These are phyloP conservation scores for Prunus davidiana DNA, from an alignment of 306 rosid species.

Conservation along the genomic window DNA sequence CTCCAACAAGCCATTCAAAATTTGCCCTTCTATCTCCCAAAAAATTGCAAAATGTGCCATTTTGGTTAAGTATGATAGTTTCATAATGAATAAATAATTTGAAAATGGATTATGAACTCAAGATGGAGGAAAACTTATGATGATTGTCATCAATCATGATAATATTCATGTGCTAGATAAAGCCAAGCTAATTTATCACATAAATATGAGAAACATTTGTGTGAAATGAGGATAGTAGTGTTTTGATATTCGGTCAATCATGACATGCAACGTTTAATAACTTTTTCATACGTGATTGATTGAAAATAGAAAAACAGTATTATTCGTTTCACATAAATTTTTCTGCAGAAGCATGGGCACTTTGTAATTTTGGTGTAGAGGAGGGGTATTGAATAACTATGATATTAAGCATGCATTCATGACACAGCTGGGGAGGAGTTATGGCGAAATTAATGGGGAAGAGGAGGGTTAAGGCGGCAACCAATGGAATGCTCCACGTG, in stretches of 20 bases:
- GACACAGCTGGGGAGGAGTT: slow-evolving; percentile 31
- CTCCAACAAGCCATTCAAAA: slow-evolving; percentile 28
- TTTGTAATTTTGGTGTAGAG: background rate
- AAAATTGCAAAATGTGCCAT: slow-evolving; percentile 34
- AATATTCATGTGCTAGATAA: background rate
- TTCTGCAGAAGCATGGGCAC: background rate
- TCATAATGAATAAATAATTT: background rate
- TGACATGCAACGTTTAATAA: too few species aligned
- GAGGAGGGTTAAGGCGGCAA: slow-evolving; percentile 13
- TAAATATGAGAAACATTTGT: too few species aligned
- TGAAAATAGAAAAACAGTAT: fast-evolving
- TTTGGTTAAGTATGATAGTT: background rate
- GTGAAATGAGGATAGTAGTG: too few species aligned
- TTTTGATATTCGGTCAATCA: too few species aligned
- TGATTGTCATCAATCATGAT: background rate
- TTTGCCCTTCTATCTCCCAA: background rate
- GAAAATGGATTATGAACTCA: background rate
- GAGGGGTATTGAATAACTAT: background rate
- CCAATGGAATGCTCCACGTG: slow-evolving; percentile 14
- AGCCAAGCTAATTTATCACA: too few species aligned
- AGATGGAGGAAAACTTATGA: background rate
- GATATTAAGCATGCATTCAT: background rate
- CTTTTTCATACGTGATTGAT: too few species aligned
- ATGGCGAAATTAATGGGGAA: slow-evolving; percentile 32
- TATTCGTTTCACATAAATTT: too few species aligned